Base-by-base conservation (phyloP, 2,329 filamentous ascomycete species). In the Sclerotinia minor region DNA sequence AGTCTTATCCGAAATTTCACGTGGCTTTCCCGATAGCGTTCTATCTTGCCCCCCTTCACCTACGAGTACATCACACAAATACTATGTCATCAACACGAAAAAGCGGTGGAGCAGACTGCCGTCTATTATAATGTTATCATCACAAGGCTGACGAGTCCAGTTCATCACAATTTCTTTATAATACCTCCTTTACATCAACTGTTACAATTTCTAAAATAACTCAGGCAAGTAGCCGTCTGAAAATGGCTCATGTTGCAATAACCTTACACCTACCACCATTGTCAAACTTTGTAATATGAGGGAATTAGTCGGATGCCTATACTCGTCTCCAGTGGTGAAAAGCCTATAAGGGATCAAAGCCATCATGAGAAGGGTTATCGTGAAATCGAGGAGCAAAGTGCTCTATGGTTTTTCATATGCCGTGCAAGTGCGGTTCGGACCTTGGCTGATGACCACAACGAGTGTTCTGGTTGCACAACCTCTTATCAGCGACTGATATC, bases 211-310 rank as follows among this genome's bases (percentile, higher is more conserved):
- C 15, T 13, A 32, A 61, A 50, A 58, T 41, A 38, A 38, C 41
- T 32, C 44, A 60, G n/a, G 47, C 49, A 63, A 44, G 26, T 11
- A 44, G 47, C 47, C 65, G 47, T 35, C 32, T 32, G 21, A 38
- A 63, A 67, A 65, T 63, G 47, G 65, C 65, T 67, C 65, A 67
- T 61, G 5, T 26, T 63, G 47, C 65, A 41, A 32, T 26, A n/a
- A n/a, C n/a, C n/a, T n/a, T n/a, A 54, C 65, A 44, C 9, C 45
- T 44, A 41, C 24, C 13, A 45, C 13, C 29, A 26, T 15, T 19
- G 32, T 17, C 21, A 47, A 26, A 52, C 44, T n/a, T 45, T 29
- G 45, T 45, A 26, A 15, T 15, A 38, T 67, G 64, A 61, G 54
- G 54, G 64, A 66, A 66, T 63, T 67, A 45, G 35, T 45, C 38